Base-by-base conservation (phyloP, 805 yeast species). In the Ogataea methanolica region DNA sequence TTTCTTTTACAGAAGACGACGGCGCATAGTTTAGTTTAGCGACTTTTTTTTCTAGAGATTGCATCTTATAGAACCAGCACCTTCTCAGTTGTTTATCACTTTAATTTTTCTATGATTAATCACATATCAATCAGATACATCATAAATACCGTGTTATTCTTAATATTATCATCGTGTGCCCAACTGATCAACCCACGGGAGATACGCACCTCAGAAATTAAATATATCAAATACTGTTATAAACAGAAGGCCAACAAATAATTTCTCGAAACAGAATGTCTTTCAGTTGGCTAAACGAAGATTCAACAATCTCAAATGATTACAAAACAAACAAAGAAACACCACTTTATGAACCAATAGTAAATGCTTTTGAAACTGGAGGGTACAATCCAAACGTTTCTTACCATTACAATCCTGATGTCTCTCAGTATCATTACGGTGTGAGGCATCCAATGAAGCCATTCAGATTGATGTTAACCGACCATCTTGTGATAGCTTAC, bases 381-480 rank as follows among this genome's bases (percentile, higher is more conserved):
- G 65, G 65, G 6, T 72, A 74, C 49, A 69, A 69, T 12, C 82
- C 83, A 3, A 69, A 79, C 59, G 96, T 90, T 1, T 88, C 96
- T 8, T 90, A 90, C 68, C 97, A 90, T 66, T 88, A 78, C 67
- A 90, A 90, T 65, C 87, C 90, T 23, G 80, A 83, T 45, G 95
- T 84, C 0, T 75, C 88, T 1, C 78, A 80, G 54, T 91, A 83
- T 66, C 97, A 91, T 60, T 91, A 88, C 65, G 99, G 99, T 16
- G 86, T 88, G 1, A 79, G 82, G 50, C 99, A 92, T 67, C 99
- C 99, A n/a, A 92, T 92, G 99, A 92, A 92, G 65, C 99, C 99
- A 15, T 88, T 91, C 66, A 72, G 99, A 54, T 72, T 94, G 52
- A 85, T 90, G 91, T 76, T 92, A 40, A 92, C 99, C 0, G 97